Base-by-base conservation (phyloP, 345 rosid genomes). In the Carallia pectinifolia region DNA sequence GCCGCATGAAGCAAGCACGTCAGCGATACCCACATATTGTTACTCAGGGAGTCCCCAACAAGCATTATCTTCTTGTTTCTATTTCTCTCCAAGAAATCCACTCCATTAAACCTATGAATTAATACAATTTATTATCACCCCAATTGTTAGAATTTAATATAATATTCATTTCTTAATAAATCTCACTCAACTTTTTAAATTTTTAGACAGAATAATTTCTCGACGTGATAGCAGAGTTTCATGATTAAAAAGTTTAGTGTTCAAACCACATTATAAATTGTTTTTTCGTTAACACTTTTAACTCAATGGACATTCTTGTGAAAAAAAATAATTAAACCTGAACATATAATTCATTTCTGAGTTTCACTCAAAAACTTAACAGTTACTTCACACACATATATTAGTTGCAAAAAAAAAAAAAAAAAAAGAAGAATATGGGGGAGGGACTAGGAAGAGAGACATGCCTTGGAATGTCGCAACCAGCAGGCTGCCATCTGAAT, bases 401-500 rank as follows among this genome's bases (percentile, higher is more conserved):
- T 19, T 53, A 53, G 29, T n/a, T n/a, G n/a, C n/a, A n/a, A n/a
- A n/a, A n/a, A n/a, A n/a, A n/a, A n/a, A 33, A 33, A 33, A 33
- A 33, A 33, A 33, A 33, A 33, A 33, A 33, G 4, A 33, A 33
- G 19, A 6, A 54, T 10, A 54, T 9, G 9, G 5, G 29, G 12
- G 12, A 54, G 37, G 5, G 8, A 36, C 37, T 30, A 12, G 15
- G 23, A 17, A 13, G 55, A 36, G 33, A n/a, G 19, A 13, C 12
- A 2, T 36, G 81, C 89, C 86, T 82, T n/a, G 90, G 79, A 61
- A 86, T 67, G 64, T 74, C 19, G 61, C 87, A 84, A 12, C 71
- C 77, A 15, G 73, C 56, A 18, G 90, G 90, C 71, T 80, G 76
- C 90, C 90, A 86, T 53, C 76, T 71, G 61, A 74, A 86, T 15